Base-by-base conservation (phyloP, 108 stramenopile species). In the Discostella stelligeroides region DNA sequence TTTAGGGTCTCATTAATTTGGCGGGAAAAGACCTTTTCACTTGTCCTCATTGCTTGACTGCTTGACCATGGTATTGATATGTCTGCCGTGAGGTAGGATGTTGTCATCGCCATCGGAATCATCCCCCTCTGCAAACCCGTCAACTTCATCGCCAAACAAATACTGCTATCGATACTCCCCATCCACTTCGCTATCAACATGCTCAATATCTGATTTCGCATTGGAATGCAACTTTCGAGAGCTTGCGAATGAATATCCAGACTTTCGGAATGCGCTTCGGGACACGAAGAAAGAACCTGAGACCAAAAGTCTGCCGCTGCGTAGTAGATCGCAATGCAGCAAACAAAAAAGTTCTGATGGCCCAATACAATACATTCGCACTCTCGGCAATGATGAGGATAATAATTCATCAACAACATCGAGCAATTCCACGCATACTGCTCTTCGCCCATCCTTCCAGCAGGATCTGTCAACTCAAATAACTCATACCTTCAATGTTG, bases 401-500 rank as follows among this genome's bases (percentile, higher is more conserved):
- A 67, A 67, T 14, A 30, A 10, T 1, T 55, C 11, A 49, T 8
- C 15, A 0, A 54, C n/a, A 37, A 53, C 14, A 50, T 30, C n/a
- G 24, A 34, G 1, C 48, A 15, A 50, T 50, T 4, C 6, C 29
- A 50, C 21, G 18, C 27, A 50, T 66, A n/a, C n/a, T n/a, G n/a
- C n/a, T n/a, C n/a, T n/a, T n/a, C 43, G 3, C 46, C 46, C 46
- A 47, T 9, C 46, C 41, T 12, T 12, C 41, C 41, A 7, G 41
- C 41, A 12, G 17, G 0, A 2, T 4, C 23, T 66, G 9, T 66
- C 64, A 14, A 29, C 39, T 14, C 69, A 60, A 50, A 60, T 70
- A 13, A 75, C 81, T n/a, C 82, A 80, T 40, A 70, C 79, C 23
- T 94, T 94, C 71, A 85, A 86, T 42, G 70, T 66, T 30, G 82